Conservation (phyloP, 495 filamentous ascomycete species). For the Penicillium desertorum region DNA sequence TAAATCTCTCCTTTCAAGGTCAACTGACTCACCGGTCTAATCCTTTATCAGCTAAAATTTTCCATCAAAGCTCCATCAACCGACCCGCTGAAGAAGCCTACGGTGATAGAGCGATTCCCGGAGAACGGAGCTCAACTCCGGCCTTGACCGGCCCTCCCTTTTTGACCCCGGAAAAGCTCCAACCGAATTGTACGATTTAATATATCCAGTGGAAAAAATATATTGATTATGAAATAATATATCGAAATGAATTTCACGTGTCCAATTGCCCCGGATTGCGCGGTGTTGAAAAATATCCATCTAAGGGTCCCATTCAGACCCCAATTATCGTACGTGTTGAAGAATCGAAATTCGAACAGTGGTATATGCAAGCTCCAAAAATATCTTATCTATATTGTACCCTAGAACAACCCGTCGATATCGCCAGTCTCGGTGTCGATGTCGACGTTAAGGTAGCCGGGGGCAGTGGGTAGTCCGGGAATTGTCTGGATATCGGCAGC, state of each 20-base stretch:
- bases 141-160: constrained; percentile 18
- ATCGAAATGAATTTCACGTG: constrained; percentile 2
- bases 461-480: constrained; percentile 90
- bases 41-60: constrained; percentile 8
- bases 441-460: constrained; percentile 95
- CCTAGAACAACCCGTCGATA: constrained; percentile 91
- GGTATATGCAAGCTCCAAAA: constrained; percentile 22
- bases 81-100: constrained; percentile 19
- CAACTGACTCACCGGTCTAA: constrained; percentile 12
- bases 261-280: constrained; percentile 13
- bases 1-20: not conserved
- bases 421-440: constrained; percentile 91
- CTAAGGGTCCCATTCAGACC: constrained; percentile 22
- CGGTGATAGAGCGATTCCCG: constrained; percentile 16
- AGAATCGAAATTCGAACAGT: constrained; percentile 10
- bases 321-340: constrained; percentile 28
- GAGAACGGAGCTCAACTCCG: constrained; percentile 27
- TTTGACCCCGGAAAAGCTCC: constrained; percentile 16
- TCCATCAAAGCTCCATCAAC: constrained; percentile 11
- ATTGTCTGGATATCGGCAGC: constrained; percentile 99
- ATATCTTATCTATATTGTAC: constrained; percentile 2
- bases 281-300: constrained; percentile 28
- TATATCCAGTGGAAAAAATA: not conserved
- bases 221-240: constrained; percentile 5
- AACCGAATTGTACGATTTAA: constrained; percentile 23